These are phyloP conservation scores for Neohortaea acidophila DNA, from an alignment of 495 filamentous ascomycete species.

Conservation along the genomic window DNA sequence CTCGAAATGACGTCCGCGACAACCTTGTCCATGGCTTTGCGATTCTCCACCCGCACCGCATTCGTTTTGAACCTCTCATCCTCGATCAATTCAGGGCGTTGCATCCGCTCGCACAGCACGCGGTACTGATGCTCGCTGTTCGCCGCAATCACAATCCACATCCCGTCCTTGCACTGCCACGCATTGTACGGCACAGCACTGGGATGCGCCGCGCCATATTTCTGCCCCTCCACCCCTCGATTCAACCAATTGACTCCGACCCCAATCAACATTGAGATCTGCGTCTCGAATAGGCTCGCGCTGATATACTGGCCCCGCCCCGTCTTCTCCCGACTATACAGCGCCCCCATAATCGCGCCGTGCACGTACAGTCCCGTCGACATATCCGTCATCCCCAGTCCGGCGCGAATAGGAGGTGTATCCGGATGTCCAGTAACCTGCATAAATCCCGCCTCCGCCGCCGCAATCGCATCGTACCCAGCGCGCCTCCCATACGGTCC, in stretches of 20 bases:
- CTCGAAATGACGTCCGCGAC: slow-evolving; percentile 21
- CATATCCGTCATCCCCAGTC: slow-evolving; percentile 26
- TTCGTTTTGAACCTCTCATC: slow-evolving; percentile 24
- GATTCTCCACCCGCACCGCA: slow-evolving; percentile 21
- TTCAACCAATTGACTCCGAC: slow-evolving; percentile 24
- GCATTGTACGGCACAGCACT: slow-evolving; percentile 25
- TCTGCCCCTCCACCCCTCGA: slow-evolving; percentile 21
- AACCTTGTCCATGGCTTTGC: slow-evolving; percentile 22
- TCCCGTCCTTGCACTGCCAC: slow-evolving; percentile 22
- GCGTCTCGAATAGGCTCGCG: slow-evolving; percentile 23
- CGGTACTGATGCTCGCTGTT: slow-evolving; percentile 26
- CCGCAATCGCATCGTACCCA: slow-evolving; percentile 23
- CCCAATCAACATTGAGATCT: slow-evolving; percentile 23
- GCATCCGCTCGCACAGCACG: slow-evolving; percentile 20
- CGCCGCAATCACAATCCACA: slow-evolving; percentile 24
- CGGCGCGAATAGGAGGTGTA: slow-evolving; percentile 23
- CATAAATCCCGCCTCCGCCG: slow-evolving; percentile 26
- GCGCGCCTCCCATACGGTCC: slow-evolving; percentile 23
- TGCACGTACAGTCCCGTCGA: slow-evolving; percentile 25
- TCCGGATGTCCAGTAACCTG: slow-evolving; percentile 26
- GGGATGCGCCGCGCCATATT: slow-evolving; percentile 26
- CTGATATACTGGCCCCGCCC: slow-evolving; percentile 24
- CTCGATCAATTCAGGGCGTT: slow-evolving; percentile 17
- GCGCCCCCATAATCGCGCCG: slow-evolving; percentile 21
- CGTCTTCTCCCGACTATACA: slow-evolving; percentile 22